These are phyloP conservation scores for Stagonosporopsis cucurbitacearum DNA, from an alignment of 2,329 filamentous ascomycete genomes.

Conservation along the genomic window DNA sequence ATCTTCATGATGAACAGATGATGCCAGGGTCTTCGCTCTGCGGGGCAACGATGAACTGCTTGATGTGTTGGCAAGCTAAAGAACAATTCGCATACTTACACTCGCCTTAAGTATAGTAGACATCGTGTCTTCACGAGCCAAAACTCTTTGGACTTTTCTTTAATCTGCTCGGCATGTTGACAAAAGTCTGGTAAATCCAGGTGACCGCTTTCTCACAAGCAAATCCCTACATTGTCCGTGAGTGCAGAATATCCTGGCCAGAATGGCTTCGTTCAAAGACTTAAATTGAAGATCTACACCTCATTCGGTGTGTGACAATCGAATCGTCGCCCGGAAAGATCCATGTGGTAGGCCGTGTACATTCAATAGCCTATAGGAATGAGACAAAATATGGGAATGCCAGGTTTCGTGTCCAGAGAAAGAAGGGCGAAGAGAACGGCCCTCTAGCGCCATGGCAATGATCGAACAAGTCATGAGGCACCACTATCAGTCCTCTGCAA, in stretches of 20 bases:
- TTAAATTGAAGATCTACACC: conserved; percentile 8
- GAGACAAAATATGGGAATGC: neutral
- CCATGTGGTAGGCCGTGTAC: neutral
- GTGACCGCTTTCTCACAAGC: conserved; percentile 7
- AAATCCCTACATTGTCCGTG: conserved; percentile 6
- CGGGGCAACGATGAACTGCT: neutral
- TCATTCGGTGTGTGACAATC: neutral
- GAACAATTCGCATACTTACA: neutral
- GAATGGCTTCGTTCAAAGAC: neutral
- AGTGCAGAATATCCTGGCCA: neutral
- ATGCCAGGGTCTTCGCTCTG: neutral
- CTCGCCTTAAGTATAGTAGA: conserved; percentile 6
- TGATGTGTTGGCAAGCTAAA: neutral
- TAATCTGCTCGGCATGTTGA: conserved; percentile 8
- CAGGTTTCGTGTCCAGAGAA: conserved; percentile 5
- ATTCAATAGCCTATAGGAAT: neutral
- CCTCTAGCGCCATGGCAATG: neutral
- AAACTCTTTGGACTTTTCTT: neutral
- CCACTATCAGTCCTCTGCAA: neutral
- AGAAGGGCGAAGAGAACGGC: neutral
- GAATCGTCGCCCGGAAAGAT: neutral
- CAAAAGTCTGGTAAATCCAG: conserved; percentile 4
- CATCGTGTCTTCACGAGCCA: conserved; percentile 15
- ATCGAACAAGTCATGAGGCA: conserved; percentile 11
- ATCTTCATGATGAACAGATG: conserved; percentile 38